Evolutionary conservation across 2,329 filamentous ascomycete species (phyloP).

Genomic region (Cladobotryum protrusum): DNA sequence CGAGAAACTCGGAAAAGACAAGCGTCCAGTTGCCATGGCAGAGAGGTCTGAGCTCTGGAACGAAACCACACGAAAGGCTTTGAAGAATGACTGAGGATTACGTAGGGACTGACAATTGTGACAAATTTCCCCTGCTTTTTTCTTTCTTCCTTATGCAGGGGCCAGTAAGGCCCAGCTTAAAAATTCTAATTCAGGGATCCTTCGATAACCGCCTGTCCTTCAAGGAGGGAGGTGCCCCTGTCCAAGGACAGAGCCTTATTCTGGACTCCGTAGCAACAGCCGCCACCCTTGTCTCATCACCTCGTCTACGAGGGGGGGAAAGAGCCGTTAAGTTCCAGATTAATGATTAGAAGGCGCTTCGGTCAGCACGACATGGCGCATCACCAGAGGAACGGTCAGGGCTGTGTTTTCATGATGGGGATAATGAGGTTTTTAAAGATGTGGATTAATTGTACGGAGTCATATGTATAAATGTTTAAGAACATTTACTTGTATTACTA

Average conservation of each 20-base stretch:
- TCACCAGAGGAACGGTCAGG: background rate
- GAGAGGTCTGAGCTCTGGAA: constrained; percentile 7
- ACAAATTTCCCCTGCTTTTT: no score
- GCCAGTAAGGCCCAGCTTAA: no score
- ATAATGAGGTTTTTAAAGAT: no score
- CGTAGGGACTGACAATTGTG: background rate
- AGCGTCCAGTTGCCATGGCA: no score
- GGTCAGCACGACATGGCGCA: background rate
- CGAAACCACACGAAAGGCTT: background rate
- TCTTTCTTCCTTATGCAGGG: no score
- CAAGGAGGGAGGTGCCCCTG: no score
- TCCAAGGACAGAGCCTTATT: background rate
- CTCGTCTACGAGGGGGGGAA: background rate
- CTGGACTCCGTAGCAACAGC: background rate
- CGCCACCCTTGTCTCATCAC: background rate
- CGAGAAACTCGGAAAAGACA: constrained; percentile 18
- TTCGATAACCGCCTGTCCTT: no score
- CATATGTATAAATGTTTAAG: no score
- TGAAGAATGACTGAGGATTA: background rate
- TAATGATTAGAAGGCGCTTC: background rate
- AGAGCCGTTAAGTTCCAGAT: background rate
- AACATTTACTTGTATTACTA: no score
- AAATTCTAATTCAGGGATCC: no score
- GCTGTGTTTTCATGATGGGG: background rate
- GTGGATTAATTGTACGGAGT: no score